Conservation (phyloP, 116 monocot species). For the Trichopus zeylanicus region DNA sequence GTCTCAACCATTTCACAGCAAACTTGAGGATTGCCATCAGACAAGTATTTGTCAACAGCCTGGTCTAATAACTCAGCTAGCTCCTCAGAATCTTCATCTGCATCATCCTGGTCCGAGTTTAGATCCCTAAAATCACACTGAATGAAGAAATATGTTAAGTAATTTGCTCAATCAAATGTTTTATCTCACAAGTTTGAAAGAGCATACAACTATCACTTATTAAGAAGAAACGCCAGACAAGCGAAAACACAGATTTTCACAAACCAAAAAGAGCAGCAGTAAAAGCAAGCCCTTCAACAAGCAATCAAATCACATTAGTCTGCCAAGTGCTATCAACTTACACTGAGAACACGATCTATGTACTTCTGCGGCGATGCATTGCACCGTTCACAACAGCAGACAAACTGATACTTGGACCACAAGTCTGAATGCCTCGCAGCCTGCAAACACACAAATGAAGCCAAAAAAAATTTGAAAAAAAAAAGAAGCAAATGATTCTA, state of each 20-base stretch:
- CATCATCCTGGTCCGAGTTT: conserved; percentile 8
- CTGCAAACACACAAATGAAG: conserved; percentile 25
- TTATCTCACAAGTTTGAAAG: too few species aligned
- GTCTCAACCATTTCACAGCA: conserved; percentile 56
- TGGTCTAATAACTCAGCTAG: conserved; percentile 40
- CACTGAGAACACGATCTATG: conserved; percentile 55
- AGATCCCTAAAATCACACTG: not conserved
- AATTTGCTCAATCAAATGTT: not conserved
- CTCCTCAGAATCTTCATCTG: conserved; percentile 4
- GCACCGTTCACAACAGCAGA: conserved; percentile 62
- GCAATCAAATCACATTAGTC: not conserved
- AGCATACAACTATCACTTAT: too few species aligned
- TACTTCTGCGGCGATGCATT: conserved; percentile 35
- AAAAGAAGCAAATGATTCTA: too few species aligned
- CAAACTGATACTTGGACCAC: conserved; percentile 63
- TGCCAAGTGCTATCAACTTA: conserved; percentile 29
- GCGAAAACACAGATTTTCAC: not conserved
- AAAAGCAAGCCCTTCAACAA: not conserved
- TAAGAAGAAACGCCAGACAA: not conserved
- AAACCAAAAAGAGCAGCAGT: not conserved
- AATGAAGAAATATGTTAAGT: not conserved
- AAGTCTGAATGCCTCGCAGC: conserved; percentile 42
- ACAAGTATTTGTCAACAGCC: conserved; percentile 46
- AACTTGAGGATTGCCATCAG: conserved; percentile 30
- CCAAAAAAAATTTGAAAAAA: not conserved